Evolutionary conservation across 306 rosid genomes (phyloP), one percentile per base, ranked within the genome.

Genomic region (Pyrus communis): DNA sequence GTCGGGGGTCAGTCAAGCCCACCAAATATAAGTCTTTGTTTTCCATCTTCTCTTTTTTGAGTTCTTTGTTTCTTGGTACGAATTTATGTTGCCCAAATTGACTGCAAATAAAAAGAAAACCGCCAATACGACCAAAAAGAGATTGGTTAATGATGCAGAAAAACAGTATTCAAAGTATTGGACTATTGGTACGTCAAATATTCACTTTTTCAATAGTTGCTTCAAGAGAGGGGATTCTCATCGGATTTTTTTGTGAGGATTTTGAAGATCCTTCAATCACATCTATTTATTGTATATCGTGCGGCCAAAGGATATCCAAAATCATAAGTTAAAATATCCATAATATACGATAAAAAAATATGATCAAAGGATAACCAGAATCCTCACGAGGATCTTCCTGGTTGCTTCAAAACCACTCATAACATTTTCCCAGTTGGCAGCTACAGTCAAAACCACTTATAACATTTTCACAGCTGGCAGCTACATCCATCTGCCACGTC

Each of bases 81-180:
- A 2, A 58, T 54, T 70, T 0, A n/a, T 31, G 83, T 81, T 60
- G 87, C 88, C 90, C 82, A 80, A 77, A 67, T 88, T 79, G 88
- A 88, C 92, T 74, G 76, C 77, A 31, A 67, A 59, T 31, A 30
- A 40, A 13, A 30, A 19, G 42, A 19, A 23, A 40, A 31, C 52
- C 51, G 57, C 46, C 11, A 23, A 0, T 15, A 15, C 8, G 54
- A 49, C 55, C 21, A 49, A 49, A 49, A 49, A 49, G 17, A 4
- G 7, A 14, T 46, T 46, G 4, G 54, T 15, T 46, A 0, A 7
- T 33, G 38, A 6, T 13, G 6, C 18, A 4, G 52, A 59, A 12
- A 59, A 59, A 59, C 2, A 11, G 5, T 9, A 19, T 73, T 76
- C 23, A 72, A 79, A 63, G 43, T 10, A 58, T n/a, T 40, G 77